Base-by-base conservation (phyloP, 768 basidiomycete species). In the Artomyces pyxidatus region DNA sequence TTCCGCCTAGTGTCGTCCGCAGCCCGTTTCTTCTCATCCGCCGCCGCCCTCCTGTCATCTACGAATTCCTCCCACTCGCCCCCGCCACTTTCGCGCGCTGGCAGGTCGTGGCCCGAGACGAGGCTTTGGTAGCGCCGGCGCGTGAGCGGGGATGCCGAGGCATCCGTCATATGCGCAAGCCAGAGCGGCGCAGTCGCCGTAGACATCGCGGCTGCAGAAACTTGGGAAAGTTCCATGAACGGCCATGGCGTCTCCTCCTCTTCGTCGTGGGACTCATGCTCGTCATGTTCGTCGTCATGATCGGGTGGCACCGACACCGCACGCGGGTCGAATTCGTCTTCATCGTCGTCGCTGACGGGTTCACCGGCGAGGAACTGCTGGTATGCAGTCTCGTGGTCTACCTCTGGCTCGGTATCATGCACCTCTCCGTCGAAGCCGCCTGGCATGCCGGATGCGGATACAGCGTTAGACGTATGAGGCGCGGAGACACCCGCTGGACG, bases 281-380 rank as follows among this genome's bases (percentile, higher is more conserved):
- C 35, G 11, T 38, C 44, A 41, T 32, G 49, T 11, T 49, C 51
- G 5, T 47, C 51, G 22, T 61, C 55, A 21, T 53, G 54, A 17
- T 59, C 59, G 7, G 23, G 44, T 19, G 30, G 42, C 7, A 25
- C 14, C 22, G 45, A 23, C 38, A 37, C 49, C 7, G 48, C 51
- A 19, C 50, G 27, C 1, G 60, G 64, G 17, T 51, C 51, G 47
- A 61, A 71, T 2, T 72, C 73, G 14, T 69, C 71, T 14, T 71
- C 71, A 45, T 75, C 74, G 42, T 76, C 75, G 48, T 77, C 77
- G 49, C 66, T 71, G 16, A 78, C 58, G 6, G 59, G 67, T 46
- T 85, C 83, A 10, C 81, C 85, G 14, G 73, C 68, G 52, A 85
- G 64, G 56, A 87, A 86, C 27, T 75, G 68, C 50, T 65, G 62